Evolutionary conservation across 306 rosid species (phyloP).

Genomic region (Prunus persica): DNA sequence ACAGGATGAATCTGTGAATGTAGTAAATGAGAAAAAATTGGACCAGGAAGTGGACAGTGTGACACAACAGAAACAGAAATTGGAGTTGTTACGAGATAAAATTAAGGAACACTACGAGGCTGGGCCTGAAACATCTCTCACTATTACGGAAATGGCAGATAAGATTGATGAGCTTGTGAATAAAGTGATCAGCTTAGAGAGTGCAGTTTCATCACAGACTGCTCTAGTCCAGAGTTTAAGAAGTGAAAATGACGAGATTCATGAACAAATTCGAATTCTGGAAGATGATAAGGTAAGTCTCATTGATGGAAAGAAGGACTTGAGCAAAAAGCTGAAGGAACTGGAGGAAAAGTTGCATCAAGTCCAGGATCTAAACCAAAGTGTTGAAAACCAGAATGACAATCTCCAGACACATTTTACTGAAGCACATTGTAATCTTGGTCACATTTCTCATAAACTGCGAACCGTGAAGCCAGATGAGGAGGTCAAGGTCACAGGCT

Average conservation of each 20-base stretch:
- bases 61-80: slow-evolving; percentile 38
- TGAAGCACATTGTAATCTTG: slow-evolving; percentile 53
- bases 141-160: slow-evolving; percentile 78
- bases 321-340: slow-evolving; percentile 52
- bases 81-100: slow-evolving; percentile 45
- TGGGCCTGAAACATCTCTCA: slow-evolving; percentile 42
- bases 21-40: slow-evolving; percentile 10
- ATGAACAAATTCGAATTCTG: slow-evolving; percentile 51
- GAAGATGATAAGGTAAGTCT: slow-evolving; percentile 61
- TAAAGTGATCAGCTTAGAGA: slow-evolving; percentile 73
- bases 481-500: slow-evolving; percentile 32
- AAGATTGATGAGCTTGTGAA: slow-evolving; percentile 79
- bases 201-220: slow-evolving; percentile 66
- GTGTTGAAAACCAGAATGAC: slow-evolving; percentile 51
- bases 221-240: slow-evolving; percentile 62
- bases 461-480: slow-evolving; percentile 42
- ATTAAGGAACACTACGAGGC: slow-evolving; percentile 52
- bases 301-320: slow-evolving; percentile 40
- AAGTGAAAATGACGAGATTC: slow-evolving; percentile 69
- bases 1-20: slow-evolving; percentile 23
- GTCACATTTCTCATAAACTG: slow-evolving; percentile 53
- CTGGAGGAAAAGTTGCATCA: slow-evolving; percentile 57
- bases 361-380: slow-evolving; percentile 49
- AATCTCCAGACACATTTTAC: slow-evolving; percentile 58
- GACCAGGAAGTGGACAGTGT: slow-evolving; percentile 24